These are phyloP conservation scores for Inga oerstediana DNA, from an alignment of 306 rosid genomes.

Conservation along the genomic window DNA sequence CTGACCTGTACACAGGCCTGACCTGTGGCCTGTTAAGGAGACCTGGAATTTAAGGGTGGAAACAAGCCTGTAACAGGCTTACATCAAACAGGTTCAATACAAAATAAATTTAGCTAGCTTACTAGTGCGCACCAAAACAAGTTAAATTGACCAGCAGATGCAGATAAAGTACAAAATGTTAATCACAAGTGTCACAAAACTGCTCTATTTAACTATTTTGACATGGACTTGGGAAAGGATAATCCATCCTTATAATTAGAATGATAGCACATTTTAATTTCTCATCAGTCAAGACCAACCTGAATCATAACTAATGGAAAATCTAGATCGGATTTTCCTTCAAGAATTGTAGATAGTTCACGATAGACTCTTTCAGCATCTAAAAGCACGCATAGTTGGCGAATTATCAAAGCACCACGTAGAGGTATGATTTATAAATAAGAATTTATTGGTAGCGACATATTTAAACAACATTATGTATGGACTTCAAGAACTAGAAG, in stretches of 20 bases:
- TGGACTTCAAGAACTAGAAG: conserved; percentile 95
- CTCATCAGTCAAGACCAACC: conserved; percentile 55
- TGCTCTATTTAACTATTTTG: not conserved
- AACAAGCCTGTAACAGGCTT: too few relatives aligned
- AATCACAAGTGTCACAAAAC: conserved; percentile 17
- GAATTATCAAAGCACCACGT: conserved; percentile 98
- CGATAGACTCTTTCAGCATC: conserved; percentile 94
- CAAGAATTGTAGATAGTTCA: conserved; percentile 83
- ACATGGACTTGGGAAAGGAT: not conserved
- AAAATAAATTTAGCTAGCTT: conserved; percentile 4
- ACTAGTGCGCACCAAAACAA: not conserved
- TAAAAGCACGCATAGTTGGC: conserved; percentile 92
- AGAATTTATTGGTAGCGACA: conserved; percentile 26
- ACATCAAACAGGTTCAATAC: too few relatives aligned
- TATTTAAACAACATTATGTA: conserved; percentile 9
- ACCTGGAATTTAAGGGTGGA: too few relatives aligned
- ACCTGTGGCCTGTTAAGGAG: too few relatives aligned
- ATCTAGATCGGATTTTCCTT: conserved; percentile 82
- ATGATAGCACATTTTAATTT: conserved; percentile 28
- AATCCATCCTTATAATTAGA: not conserved
- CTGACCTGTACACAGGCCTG: too few relatives aligned
- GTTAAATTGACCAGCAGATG: conserved; percentile 12
- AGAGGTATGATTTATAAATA: conserved; percentile 14
- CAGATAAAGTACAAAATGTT: conserved; percentile 19
- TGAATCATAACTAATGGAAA: conserved; percentile 95